Evolutionary conservation across 2,329 filamentous ascomycete species (phyloP).

Genomic region (Nigrograna mackinnonii): DNA sequence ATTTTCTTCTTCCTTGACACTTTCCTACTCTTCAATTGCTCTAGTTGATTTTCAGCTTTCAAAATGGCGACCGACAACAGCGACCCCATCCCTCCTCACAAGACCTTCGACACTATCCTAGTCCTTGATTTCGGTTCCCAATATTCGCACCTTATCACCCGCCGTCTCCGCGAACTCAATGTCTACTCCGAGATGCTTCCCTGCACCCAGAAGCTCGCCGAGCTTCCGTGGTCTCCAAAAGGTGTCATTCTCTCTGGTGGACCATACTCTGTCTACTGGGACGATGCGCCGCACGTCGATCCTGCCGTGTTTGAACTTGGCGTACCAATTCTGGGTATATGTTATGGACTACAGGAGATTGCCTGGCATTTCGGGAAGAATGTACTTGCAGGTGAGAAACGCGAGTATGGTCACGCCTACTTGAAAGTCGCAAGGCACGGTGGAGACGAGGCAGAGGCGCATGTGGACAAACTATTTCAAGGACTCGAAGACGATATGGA

Average conservation of each 20-base stretch:
- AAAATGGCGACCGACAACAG: slow-evolving; percentile 44
- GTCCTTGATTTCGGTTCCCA: slow-evolving; percentile 75
- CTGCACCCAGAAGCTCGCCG: slow-evolving; percentile 79
- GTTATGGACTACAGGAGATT: slow-evolving; percentile 72
- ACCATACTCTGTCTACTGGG: slow-evolving; percentile 79
- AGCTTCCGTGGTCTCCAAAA: slow-evolving; percentile 78
- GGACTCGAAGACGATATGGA: slow-evolving; percentile 72
- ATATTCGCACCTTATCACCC: slow-evolving; percentile 74
- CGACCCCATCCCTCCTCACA: slow-evolving; percentile 50
- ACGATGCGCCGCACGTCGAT: slow-evolving; percentile 77
- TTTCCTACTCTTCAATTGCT: background rate
- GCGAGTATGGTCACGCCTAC: slow-evolving; percentile 73
- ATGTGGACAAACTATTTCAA: slow-evolving; percentile 79
- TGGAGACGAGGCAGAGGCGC: slow-evolving; percentile 53
- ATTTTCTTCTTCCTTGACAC: slow-evolving; percentile 5
- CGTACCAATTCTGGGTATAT: slow-evolving; percentile 65
- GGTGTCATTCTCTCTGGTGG: slow-evolving; percentile 81
- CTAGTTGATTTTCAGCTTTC: slow-evolving; percentile 3
- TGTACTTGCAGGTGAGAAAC: slow-evolving; percentile 68
- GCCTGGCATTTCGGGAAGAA: slow-evolving; percentile 71
- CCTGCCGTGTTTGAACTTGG: slow-evolving; percentile 77
- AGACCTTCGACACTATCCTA: slow-evolving; percentile 68
- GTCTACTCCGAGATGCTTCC: slow-evolving; percentile 88
- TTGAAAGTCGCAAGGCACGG: slow-evolving; percentile 63
- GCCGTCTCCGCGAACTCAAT: slow-evolving; percentile 76